phyloP scores from a whole-genome alignment of 768 basidiomycete species.

The Neoboletus subvelutipes region DNA sequence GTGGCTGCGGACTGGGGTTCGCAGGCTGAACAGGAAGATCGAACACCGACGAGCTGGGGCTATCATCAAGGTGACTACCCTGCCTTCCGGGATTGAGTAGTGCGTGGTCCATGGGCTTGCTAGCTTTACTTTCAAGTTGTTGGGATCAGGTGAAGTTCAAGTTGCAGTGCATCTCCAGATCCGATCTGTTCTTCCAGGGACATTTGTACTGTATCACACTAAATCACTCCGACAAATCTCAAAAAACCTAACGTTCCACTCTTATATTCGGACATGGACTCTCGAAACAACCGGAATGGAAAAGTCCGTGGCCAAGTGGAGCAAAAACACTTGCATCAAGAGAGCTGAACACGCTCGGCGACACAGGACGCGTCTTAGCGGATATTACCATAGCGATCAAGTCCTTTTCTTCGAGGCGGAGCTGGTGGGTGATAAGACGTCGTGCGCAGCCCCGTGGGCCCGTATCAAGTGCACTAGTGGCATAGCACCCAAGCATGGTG shows the following conservation, averaged over 20 bases:
- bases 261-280: background rate
- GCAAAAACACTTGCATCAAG: background rate
- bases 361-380: background rate
- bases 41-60: slow-evolving; percentile 73
- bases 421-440: background rate
- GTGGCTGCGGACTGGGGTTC: slow-evolving; percentile 20
- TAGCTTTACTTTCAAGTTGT: background rate
- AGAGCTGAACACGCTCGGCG: background rate
- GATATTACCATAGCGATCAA: background rate
- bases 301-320: background rate
- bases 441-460: background rate
- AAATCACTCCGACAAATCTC: background rate
- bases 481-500: background rate
- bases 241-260: background rate
- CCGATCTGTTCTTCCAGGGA: background rate
- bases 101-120: slow-evolving; percentile 14
- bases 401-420: background rate
- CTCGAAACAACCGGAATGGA: background rate
- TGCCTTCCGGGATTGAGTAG: slow-evolving; percentile 12
- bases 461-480: background rate
- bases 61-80: slow-evolving; percentile 31
- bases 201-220: background rate
- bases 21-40: slow-evolving; percentile 58
- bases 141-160: background rate
- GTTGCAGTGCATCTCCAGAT: background rate